Base-by-base conservation (phyloP, 2,329 filamentous ascomycete genomes). In the Sporothrix euskadiensis region DNA sequence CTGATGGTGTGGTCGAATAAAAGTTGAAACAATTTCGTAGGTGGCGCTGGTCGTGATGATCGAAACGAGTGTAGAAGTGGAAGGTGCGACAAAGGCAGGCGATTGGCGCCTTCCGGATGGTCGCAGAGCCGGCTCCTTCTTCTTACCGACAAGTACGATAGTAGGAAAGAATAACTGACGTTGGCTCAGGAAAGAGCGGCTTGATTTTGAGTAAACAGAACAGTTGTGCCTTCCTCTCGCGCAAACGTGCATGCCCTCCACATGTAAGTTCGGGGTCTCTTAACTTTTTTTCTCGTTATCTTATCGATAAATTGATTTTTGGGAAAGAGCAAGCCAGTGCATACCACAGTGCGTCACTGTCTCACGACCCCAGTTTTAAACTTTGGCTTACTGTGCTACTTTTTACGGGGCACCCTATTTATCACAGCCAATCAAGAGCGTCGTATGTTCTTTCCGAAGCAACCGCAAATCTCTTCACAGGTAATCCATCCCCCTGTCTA, bases 381-480 rank as follows among this genome's bases (percentile, higher is more conserved):
- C 14, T 3, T 3, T 56, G n/a, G 63, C 39, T 49, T 35, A 30
- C 63, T 69, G 30, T 47, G 9, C 12, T 5, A n/a, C 3, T 35
- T 19, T 19, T 8, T 35, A 19, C 10, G 72, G 72, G 66, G 49
- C 54, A 47, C 4, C 19, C 26, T 26, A 57, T 56, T 41, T 49
- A 26, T 32, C 19, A 5, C 8, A 12, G 19, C 73, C 73, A 74
- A 74, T 74, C 70, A 72, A 79, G 83, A 85, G 1, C n/a, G 1
- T 9, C 19, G 0, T 12, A 79, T 76, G 68, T 30, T 54, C 71
- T 59, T 72, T 71, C 74, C 74, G 71, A 70, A 65, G 69, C 44
- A 52, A 63, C 73, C 71, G 74, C 72, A 73, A 56, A 69, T n/a
- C 69, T 54, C 65, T 65, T 41, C 57, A 16, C 57, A 32, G 41